Percentiles rank a stretch among this genome's conserved stretches.
These are phyloP conservation scores for Camelina sativa DNA, from an alignment of 345 rosid genomes.

Conservation along the genomic window DNA sequence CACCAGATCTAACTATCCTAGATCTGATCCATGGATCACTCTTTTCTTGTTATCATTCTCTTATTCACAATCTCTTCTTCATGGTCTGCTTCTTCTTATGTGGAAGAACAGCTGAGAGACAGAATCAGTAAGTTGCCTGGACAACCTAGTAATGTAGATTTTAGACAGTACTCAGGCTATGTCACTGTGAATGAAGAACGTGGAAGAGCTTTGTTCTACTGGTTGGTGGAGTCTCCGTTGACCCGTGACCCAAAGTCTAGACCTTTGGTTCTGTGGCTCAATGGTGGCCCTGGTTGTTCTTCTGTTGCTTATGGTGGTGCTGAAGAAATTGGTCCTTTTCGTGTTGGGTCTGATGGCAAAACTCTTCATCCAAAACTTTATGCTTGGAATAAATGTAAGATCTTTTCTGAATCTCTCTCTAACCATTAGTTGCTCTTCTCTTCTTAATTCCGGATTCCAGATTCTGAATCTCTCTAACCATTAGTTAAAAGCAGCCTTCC, in stretches of 20 bases:
- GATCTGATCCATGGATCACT: conserved; percentile 42
- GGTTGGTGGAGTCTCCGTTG: conserved; percentile 80
- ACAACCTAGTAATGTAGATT: conserved; percentile 71
- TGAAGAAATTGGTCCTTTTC: conserved; percentile 94
- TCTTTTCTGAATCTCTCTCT: neutral
- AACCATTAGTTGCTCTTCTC: neutral
- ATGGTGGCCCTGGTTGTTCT: conserved; percentile 96
- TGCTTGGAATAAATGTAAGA: conserved; percentile 84
- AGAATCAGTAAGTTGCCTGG: conserved; percentile 77
- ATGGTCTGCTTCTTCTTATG: conserved; percentile 42
- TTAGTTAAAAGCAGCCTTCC: too few species aligned
- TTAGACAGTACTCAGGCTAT: conserved; percentile 87
- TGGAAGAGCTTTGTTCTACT: conserved; percentile 91
- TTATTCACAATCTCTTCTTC: conserved; percentile 40
- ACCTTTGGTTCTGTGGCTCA: conserved; percentile 92
- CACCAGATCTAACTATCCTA: conserved; percentile 38
- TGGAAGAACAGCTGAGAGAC: conserved; percentile 66
- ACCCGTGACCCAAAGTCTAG: conserved; percentile 66
- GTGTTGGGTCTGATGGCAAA: conserved; percentile 72
- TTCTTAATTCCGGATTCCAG: conserved; percentile 7
- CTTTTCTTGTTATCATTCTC: conserved; percentile 30
- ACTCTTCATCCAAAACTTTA: conserved; percentile 71
- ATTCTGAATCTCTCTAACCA: too few species aligned
- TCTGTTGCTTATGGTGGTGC: conserved; percentile 94
- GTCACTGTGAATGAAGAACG: conserved; percentile 73